Evolutionary conservation across 805 yeast species (phyloP), one percentile per base, ranked within the genome.

Genomic region (Kazachstania martiniae): DNA sequence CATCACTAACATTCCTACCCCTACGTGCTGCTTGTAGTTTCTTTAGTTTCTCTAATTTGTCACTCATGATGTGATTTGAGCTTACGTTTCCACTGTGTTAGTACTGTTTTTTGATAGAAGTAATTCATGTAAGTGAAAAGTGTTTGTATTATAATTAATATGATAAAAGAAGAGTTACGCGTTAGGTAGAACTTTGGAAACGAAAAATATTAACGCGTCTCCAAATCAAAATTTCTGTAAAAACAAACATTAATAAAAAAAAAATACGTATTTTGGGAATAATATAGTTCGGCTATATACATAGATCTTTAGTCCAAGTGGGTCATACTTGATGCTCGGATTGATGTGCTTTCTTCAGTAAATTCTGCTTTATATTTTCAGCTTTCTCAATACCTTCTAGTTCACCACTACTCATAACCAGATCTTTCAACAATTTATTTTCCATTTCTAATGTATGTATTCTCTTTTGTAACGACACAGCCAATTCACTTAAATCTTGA

Each of bases 361-460:
- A 12, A 27, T 21, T 27, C 18, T 32, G 21, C 13, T 66, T 66
- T 33, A 74, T 59, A 34, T 53, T 53, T 45, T 72, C 78, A 34
- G 74, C 59, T 36, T 73, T 72, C 37, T 68, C 72, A 16, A 62
- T 57, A 34, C 70, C 72, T 40, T 68, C 66, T 18, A 52, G 42
- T 35, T 72, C 74, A 34, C 80, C 79, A 48, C 84, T 81, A 56
- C 25, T 28, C 6, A 31, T 25, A 16, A 89, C 86, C 43, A 89
- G 62, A 52, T 80, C 81, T 60, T 83, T 72, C 44, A 89, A 66
- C 56, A 93, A 68, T 49, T 76, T 72, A 61, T 89, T 89, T 61
- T 89, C 98, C 93, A 85, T 84, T 60, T 87, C 94, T 43, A 87
- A 62, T 35, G 89, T 83, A 56, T 77, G 77, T 37, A 89, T 72